These are phyloP conservation scores for Sarocladium strictum DNA, from an alignment of 2,329 filamentous ascomycete species.

Conservation along the genomic window DNA sequence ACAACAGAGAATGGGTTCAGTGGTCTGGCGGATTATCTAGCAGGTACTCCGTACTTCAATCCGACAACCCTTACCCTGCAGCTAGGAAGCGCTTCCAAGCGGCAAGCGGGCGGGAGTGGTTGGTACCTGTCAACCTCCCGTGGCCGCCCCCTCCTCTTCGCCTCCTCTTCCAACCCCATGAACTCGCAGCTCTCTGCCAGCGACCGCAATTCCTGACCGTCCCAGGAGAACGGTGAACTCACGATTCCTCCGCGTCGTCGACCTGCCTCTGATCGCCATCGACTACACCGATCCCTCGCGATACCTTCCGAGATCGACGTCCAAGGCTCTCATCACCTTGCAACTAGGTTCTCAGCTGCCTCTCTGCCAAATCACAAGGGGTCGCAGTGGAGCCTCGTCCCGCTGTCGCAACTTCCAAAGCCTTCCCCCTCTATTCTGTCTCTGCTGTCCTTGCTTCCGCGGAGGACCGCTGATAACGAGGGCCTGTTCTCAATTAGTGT, in stretches of 20 bases:
- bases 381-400: slow-evolving; percentile 6
- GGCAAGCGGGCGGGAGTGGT: not conserved
- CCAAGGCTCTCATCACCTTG: not conserved
- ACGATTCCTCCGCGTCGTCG: not conserved
- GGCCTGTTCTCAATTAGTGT: not conserved
- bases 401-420: not conserved
- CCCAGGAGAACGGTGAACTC: no score
- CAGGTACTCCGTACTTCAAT: not conserved
- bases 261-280: not conserved
- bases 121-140: not conserved
- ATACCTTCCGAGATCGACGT: not conserved
- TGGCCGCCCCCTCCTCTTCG: not conserved
- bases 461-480: not conserved
- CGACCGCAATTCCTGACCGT: not conserved
- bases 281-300: not conserved
- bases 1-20: no score
- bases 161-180: not conserved
- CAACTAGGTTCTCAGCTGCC: not conserved
- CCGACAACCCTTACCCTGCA: not conserved
- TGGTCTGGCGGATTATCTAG: no score
- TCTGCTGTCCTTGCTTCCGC: not conserved
- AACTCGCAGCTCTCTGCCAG: not conserved
- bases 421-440: not conserved
- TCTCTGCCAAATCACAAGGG: slow-evolving; percentile 7
- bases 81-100: not conserved